Percentiles rank a stretch among this genome's conserved stretches.
phyloP scores from a whole-genome alignment of 2,329 filamentous ascomycete genomes.

The Neofusicoccum sp. region DNA sequence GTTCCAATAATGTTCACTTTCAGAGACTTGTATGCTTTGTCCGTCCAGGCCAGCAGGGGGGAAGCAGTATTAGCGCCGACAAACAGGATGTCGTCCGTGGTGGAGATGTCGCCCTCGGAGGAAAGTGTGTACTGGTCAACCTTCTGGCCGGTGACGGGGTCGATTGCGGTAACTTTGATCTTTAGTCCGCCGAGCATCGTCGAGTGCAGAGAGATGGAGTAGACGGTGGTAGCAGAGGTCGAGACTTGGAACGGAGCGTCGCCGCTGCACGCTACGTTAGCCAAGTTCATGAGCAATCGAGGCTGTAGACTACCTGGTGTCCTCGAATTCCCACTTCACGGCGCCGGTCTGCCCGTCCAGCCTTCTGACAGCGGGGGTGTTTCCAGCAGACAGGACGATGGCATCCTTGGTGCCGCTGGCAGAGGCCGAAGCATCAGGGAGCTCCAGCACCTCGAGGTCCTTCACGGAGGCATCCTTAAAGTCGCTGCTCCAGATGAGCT shows the following conservation, averaged over 20 bases:
- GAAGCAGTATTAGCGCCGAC: slow-evolving; percentile 74
- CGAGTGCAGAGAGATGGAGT: slow-evolving; percentile 72
- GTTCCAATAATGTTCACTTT: slow-evolving; percentile 67
- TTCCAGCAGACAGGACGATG: slow-evolving; percentile 63
- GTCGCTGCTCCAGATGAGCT: slow-evolving; percentile 69
- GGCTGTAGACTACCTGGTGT: slow-evolving; percentile 48
- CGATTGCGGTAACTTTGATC: slow-evolving; percentile 72
- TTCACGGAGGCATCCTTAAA: slow-evolving; percentile 57
- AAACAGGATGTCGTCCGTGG: slow-evolving; percentile 65
- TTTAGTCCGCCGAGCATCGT: slow-evolving; percentile 66
- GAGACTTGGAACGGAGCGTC: slow-evolving; percentile 74
- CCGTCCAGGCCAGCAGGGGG: slow-evolving; percentile 74
- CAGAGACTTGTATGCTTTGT: slow-evolving; percentile 60
- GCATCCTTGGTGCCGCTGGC: slow-evolving; percentile 60
- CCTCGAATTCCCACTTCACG: slow-evolving; percentile 75
- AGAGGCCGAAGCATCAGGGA: slow-evolving; percentile 56
- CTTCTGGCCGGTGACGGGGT: slow-evolving; percentile 70
- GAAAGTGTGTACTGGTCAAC: slow-evolving; percentile 69
- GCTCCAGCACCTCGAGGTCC: slow-evolving; percentile 75
- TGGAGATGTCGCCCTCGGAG: slow-evolving; percentile 70
- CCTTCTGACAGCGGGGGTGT: slow-evolving; percentile 62
- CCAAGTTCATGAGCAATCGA: neutral
- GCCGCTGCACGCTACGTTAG: slow-evolving; percentile 47
- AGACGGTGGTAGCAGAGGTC: slow-evolving; percentile 66
- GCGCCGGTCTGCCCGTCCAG: slow-evolving; percentile 71